Evolutionary conservation across 345 rosid genomes (phyloP).

Genomic region (Lagerstroemia speciosa): DNA sequence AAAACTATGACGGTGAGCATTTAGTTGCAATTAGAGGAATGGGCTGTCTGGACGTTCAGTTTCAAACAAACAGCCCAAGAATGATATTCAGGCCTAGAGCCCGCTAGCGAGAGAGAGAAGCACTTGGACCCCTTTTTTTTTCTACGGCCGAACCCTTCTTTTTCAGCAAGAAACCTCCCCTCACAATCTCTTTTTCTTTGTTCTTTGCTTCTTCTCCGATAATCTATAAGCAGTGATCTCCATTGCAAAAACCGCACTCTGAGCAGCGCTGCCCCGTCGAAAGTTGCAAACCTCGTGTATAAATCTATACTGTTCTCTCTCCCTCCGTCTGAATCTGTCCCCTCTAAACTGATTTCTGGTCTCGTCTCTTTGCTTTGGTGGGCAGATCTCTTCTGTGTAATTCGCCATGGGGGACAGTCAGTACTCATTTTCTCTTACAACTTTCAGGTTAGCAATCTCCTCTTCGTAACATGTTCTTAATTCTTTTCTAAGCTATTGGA

Average conservation of each 20-base stretch:
- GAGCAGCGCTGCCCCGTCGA: not conserved
- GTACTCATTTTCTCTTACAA: conserved; percentile 88
- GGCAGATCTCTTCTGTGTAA: not conserved
- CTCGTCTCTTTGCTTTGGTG: not conserved
- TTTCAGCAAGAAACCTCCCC: conserved; percentile 11
- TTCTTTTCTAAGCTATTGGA: not conserved
- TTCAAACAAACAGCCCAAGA: no score
- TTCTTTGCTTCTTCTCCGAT: not conserved
- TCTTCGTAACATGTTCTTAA: no score
- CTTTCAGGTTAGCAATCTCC: conserved; percentile 50
- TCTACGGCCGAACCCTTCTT: conserved; percentile 1
- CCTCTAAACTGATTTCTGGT: not conserved
- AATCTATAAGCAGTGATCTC: no score
- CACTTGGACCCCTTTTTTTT: no score
- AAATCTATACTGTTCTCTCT: not conserved
- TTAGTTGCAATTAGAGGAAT: no score
- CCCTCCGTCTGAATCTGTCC: not conserved
- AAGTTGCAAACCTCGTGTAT: no score
- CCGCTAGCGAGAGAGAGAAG: no score
- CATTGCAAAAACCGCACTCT: not conserved
- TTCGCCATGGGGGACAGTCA: conserved; percentile 84
- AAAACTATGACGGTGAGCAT: no score
- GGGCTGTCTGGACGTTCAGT: no score
- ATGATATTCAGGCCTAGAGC: not conserved
- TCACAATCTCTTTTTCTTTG: not conserved